Base-by-base conservation (phyloP, 2,329 filamentous ascomycete species). In the Monosporascus sp. region DNA sequence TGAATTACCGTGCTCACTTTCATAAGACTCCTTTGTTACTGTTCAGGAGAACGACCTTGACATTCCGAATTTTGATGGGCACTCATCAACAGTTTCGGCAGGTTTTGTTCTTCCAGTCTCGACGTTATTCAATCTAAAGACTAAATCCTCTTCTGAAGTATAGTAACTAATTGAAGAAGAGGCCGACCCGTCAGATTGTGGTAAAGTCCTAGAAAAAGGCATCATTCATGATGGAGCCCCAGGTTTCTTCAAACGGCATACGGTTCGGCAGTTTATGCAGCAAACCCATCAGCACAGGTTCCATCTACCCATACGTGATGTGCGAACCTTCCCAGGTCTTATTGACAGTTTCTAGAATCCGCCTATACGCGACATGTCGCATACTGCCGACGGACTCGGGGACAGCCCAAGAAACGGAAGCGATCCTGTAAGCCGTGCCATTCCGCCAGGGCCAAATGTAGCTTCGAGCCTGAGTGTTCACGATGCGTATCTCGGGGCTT, bases 401-500 rank as follows among this genome's bases (percentile, higher is more conserved):
- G 47, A 27, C 57, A 57, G 22, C 56, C 58, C 37, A 60, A 53
- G 49, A 64, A 61, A 41, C 54, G 61, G 22, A 60, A 57, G 44
- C 58, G 55, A 4, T 64, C 63, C 31, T 65, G 63, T 55, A 64
- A 51, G 44, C 54, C 58, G 27, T 64, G 63, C 9, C 59, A 64
- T 46, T 52, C 51, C 15, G 59, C 63, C 31, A 65, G 63, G 46
- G 57, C 56, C 20, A 63, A 60, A 25, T 65, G 61, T 50, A 64
- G 58, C 52, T 65, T 65, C 37, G 58, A 65, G 35, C 25, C 50
- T 7, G 54, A 58, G 50, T 64, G 62, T 38, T 54, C 55, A 7
- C 60, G 59, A 24, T 64, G 61, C 39, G 53, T 20, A 39, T 52
- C 50, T 2, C 61, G 54, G 50, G 58, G 59, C n/a, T 44, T 63